Evolutionary conservation across 2,329 filamentous ascomycete genomes (phyloP).

Genomic region (Hirsutella rhossiliensis): DNA sequence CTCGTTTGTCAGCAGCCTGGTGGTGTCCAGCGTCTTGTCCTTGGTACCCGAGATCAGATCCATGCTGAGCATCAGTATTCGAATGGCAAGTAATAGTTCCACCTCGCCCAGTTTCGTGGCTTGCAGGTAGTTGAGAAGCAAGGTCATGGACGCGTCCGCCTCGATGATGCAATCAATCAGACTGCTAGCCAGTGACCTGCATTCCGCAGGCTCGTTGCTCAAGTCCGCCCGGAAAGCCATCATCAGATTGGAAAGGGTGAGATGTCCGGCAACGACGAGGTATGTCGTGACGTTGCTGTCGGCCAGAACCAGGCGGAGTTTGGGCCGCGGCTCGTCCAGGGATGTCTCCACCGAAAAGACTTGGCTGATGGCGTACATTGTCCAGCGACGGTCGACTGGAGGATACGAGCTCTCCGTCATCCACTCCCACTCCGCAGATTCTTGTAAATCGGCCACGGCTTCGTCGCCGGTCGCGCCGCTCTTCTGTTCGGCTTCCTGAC

Average conservation of each 20-base stretch:
- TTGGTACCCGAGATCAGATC: constrained; percentile 38
- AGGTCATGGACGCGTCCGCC: constrained; percentile 55
- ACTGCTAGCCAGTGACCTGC: constrained; percentile 41
- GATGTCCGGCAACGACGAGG: constrained; percentile 46
- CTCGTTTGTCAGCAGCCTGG: constrained; percentile 19
- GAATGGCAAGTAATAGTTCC: constrained; percentile 56
- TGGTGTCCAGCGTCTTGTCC: constrained; percentile 13
- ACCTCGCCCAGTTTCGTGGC: constrained; percentile 51
- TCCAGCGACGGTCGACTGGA: constrained; percentile 51
- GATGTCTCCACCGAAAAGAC: constrained; percentile 43
- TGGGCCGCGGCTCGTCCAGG: constrained; percentile 22
- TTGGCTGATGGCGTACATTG: constrained; percentile 50
- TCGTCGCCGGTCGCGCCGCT: constrained; percentile 7
- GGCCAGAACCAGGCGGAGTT: constrained; percentile 26
- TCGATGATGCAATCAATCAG: constrained; percentile 50
- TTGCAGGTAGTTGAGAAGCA: constrained; percentile 54
- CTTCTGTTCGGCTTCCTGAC: constrained; percentile 6
- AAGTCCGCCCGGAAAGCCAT: constrained; percentile 42
- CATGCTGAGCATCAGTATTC: constrained; percentile 56
- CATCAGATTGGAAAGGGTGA: constrained; percentile 46
- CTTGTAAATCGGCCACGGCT: constrained; percentile 11
- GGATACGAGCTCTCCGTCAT: constrained; percentile 32
- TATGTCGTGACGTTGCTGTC: constrained; percentile 45
- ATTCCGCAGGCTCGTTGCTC: constrained; percentile 28
- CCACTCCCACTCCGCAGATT: constrained; percentile 38